Percentiles rank a stretch among this genome's conserved stretches.
These are phyloP conservation scores for Monocercomonoides exilis DNA, from an alignment of 78 protist genomes.

Conservation along the genomic window DNA sequence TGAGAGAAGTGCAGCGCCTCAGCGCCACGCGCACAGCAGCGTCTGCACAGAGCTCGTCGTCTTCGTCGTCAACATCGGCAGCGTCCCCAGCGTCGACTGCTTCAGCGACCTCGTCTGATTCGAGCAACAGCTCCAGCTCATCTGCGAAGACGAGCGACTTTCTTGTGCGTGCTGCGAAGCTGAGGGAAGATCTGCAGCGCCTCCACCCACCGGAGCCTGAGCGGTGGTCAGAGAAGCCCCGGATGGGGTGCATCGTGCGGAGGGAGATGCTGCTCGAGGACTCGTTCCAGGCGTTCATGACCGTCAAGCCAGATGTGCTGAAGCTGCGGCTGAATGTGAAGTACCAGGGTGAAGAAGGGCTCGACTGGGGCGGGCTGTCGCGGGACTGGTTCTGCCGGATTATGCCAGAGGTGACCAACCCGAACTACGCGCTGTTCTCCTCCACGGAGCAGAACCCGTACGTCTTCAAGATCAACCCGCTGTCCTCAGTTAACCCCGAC, in stretches of 20 bases:
- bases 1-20: background rate
- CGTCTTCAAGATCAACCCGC: conserved; percentile 51
- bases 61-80: too few species aligned
- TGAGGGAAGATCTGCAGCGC: background rate
- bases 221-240: background rate
- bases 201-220: conserved; percentile 12
- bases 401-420: conserved; percentile 44
- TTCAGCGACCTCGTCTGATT: too few species aligned
- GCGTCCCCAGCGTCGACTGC: too few species aligned
- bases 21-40: too few species aligned
- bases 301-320: conserved; percentile 22
- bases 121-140: background rate
- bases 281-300: conserved; percentile 25
- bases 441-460: background rate
- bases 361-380: conserved; percentile 59
- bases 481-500: conserved; percentile 48
- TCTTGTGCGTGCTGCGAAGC: too few species aligned
- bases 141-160: background rate
- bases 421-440: conserved; percentile 59
- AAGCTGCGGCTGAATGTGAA: conserved; percentile 29
- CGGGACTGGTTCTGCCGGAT: conserved; percentile 59
- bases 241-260: background rate
- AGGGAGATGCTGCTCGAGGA: conserved; percentile 30
- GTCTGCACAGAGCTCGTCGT: too few species aligned
- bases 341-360: conserved; percentile 61